Evolutionary conservation across 768 basidiomycete species (phyloP).

Genomic region (Polyporus arcularius): DNA sequence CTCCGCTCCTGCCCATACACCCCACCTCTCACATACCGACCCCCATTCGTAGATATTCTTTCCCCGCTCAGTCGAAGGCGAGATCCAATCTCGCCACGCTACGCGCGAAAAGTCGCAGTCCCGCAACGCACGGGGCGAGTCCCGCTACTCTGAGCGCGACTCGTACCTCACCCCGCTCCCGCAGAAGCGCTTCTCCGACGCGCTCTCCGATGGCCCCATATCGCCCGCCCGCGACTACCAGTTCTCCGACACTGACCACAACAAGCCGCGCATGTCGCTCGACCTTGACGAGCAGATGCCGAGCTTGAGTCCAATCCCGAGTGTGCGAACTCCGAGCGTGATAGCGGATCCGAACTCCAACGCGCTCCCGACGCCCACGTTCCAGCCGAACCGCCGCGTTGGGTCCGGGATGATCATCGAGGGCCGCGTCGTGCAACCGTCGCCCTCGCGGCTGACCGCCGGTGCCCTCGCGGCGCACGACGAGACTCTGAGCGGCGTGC

Average conservation of each 20-base stretch:
- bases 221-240: neutral
- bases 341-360: neutral
- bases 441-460: conserved; percentile 37
- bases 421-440: conserved; percentile 23
- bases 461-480: conserved; percentile 47
- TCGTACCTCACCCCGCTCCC: conserved; percentile 1
- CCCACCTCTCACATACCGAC: neutral
- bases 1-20: conserved; percentile 1
- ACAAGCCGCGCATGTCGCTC: neutral
- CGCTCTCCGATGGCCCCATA: neutral
- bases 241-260: neutral
- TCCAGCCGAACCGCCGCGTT: conserved; percentile 30
- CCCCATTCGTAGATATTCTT: conserved; percentile 69
- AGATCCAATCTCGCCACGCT: conserved; percentile 25
- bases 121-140: conserved; percentile 13
- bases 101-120: conserved; percentile 18
- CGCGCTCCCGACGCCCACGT: conserved; percentile 12
- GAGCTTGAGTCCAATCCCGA: neutral
- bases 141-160: conserved; percentile 14
- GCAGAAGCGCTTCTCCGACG: conserved; percentile 5
- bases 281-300: neutral
- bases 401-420: conserved; percentile 20
- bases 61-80: conserved; percentile 57
- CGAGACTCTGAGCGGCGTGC: conserved; percentile 28
- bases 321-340: neutral